Percentiles rank a stretch among this genome's conserved stretches.
Conservation (phyloP, 108 stramenopile genomes). For the Chaetoceros muelleri region DNA sequence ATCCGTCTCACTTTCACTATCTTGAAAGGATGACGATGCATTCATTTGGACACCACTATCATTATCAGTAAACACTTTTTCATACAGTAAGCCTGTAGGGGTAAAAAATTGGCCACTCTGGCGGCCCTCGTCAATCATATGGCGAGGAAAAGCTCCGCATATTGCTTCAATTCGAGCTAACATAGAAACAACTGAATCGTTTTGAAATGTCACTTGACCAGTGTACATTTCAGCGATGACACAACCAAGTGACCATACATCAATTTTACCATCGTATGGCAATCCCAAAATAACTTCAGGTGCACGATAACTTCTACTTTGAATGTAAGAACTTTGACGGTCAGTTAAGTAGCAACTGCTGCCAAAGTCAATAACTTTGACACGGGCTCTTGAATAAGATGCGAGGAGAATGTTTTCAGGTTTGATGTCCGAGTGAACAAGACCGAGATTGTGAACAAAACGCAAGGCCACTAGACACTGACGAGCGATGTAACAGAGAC, state of each 20-base stretch:
- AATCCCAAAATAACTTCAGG: slow-evolving; percentile 97
- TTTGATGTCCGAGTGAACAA: slow-evolving; percentile 97
- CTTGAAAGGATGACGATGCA: slow-evolving; percentile 11
- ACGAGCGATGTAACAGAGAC: slow-evolving; percentile 72
- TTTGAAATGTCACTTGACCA: slow-evolving; percentile 90
- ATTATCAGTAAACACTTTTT: slow-evolving; percentile 36
- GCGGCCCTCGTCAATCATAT: slow-evolving; percentile 80
- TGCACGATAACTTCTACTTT: slow-evolving; percentile 92
- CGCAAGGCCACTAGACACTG: slow-evolving; percentile 84
- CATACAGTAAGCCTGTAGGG: slow-evolving; percentile 76
- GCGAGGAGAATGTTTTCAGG: slow-evolving; percentile 96
- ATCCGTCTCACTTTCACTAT: slow-evolving; percentile 16
- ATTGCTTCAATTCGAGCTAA: slow-evolving; percentile 91
- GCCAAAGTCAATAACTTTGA: slow-evolving; percentile 99
- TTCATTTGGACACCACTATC: slow-evolving; percentile 16
- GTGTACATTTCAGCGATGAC: slow-evolving; percentile 95
- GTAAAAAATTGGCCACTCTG: slow-evolving; percentile 86
- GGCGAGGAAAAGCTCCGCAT: slow-evolving; percentile 84
- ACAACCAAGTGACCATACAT: slow-evolving; percentile 91
- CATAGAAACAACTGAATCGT: slow-evolving; percentile 87
- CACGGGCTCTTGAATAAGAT: slow-evolving; percentile 64
- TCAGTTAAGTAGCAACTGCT: slow-evolving; percentile 93
- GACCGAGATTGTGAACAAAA: slow-evolving; percentile 83
- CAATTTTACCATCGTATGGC: slow-evolving; percentile 85
- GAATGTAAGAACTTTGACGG: slow-evolving; percentile 91